phyloP scores from a whole-genome alignment of 73 alveolate species.

The Symbiodinium natans region DNA sequence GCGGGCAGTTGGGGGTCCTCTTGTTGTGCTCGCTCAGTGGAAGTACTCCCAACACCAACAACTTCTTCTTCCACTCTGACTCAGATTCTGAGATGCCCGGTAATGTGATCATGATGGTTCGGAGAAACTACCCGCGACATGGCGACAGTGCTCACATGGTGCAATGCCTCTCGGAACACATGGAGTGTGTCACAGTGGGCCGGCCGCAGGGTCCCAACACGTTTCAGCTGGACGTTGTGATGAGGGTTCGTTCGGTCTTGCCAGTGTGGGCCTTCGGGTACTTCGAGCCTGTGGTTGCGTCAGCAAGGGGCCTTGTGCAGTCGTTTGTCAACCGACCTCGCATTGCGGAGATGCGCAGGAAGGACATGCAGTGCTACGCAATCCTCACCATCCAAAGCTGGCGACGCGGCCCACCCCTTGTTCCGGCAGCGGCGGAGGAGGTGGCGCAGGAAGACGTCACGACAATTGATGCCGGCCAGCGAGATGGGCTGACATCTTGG shows the following conservation, averaged over 20 bases:
- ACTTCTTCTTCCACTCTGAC: not conserved
- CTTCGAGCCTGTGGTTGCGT: not conserved
- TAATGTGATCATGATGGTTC: slow-evolving; percentile 5
- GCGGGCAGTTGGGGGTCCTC: no score
- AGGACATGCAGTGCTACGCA: not conserved
- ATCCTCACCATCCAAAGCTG: not conserved
- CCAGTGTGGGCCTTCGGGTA: not conserved
- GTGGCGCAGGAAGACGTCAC: not conserved
- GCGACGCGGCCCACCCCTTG: not conserved
- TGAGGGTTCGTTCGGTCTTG: not conserved
- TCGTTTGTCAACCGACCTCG: not conserved
- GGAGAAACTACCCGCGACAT: not conserved
- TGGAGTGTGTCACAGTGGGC: not conserved
- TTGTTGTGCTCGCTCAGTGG: no score
- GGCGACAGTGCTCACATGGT: slow-evolving; percentile 49
- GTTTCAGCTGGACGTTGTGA: not conserved
- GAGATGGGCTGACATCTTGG: not conserved
- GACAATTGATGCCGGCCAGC: not conserved
- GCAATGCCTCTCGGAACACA: not conserved
- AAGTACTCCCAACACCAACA: not conserved
- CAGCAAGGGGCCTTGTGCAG: not conserved
- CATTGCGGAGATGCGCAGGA: not conserved
- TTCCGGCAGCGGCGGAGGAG: not conserved
- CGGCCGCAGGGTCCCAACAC: not conserved
- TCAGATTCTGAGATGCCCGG: not conserved